Evolutionary conservation across 768 basidiomycete genomes (phyloP).

Genomic region (Kwoniella heveanensis): DNA sequence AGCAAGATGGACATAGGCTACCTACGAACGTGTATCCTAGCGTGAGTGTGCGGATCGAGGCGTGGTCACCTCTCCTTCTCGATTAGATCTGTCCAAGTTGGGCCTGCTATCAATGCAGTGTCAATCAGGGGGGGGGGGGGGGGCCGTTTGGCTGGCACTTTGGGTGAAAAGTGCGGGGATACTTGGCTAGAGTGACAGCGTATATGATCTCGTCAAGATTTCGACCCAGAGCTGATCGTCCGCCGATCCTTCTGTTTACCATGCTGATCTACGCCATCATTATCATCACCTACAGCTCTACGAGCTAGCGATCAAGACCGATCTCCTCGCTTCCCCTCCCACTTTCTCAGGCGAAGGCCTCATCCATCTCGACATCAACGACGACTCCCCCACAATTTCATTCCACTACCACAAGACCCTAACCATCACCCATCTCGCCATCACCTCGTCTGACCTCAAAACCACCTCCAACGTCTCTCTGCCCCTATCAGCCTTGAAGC

Average conservation of each 20-base stretch:
- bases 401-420: slow-evolving; percentile 82
- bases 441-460: slow-evolving; percentile 43
- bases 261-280: no score
- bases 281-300: slow-evolving; percentile 43
- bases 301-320: slow-evolving; percentile 59
- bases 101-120: no score
- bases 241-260: no score
- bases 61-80: no score
- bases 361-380: slow-evolving; percentile 36
- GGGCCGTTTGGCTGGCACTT: no score
- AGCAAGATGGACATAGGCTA: slow-evolving; percentile 17
- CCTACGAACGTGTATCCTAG: slow-evolving; percentile 30
- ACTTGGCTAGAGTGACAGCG: slow-evolving; percentile 20
- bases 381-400: slow-evolving; percentile 52
- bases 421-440: slow-evolving; percentile 63
- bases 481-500: slow-evolving; percentile 55
- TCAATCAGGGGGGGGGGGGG: no score
- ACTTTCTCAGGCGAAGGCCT: slow-evolving; percentile 66
- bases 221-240: no score
- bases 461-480: slow-evolving; percentile 34
- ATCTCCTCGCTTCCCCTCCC: slow-evolving; percentile 67
- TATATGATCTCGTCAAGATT: neutral
- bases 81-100: no score
- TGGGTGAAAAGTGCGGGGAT: no score
- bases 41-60: slow-evolving; percentile 18